These are phyloP conservation scores for Hordeum pubiflorum DNA, from an alignment of 202 grass and related monocot genomes.

Conservation along the genomic window DNA sequence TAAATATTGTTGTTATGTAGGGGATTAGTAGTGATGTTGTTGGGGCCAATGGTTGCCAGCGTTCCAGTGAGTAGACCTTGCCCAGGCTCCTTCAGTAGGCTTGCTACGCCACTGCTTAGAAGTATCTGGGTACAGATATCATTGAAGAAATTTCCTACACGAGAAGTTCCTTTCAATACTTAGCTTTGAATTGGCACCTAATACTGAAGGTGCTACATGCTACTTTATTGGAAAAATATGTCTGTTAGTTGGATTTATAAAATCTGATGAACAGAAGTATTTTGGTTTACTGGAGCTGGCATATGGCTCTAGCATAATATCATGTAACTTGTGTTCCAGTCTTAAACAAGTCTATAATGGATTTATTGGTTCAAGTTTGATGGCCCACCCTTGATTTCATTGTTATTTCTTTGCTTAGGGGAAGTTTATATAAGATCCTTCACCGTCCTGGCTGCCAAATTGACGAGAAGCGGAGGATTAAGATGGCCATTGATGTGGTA, in stretches of 20 bases:
- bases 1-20: too few species aligned
- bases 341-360: constrained; percentile 1
- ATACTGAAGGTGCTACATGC: constrained; percentile 25
- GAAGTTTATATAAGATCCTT: constrained; percentile 99
- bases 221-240: constrained; percentile 4
- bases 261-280: not conserved
- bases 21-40: too few species aligned
- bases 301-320: constrained; percentile 1
- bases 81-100: too few species aligned
- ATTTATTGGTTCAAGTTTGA: constrained; percentile 7
- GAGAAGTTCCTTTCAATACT: not conserved
- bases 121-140: not conserved
- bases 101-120: not conserved
- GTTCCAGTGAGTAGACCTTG: too few species aligned
- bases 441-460: constrained; percentile 94
- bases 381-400: constrained; percentile 12
- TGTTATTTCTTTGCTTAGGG: constrained; percentile 51
- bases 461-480: constrained; percentile 93
- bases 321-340: constrained; percentile 11
- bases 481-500: constrained; percentile 99
- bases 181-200: not conserved
- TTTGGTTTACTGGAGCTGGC: not conserved
- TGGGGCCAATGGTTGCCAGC: too few species aligned
- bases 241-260: not conserved
- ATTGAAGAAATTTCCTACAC: not conserved